Conservation (phyloP, 2,329 filamentous ascomycete species). For the Sclerotinia sclerotiorum region DNA sequence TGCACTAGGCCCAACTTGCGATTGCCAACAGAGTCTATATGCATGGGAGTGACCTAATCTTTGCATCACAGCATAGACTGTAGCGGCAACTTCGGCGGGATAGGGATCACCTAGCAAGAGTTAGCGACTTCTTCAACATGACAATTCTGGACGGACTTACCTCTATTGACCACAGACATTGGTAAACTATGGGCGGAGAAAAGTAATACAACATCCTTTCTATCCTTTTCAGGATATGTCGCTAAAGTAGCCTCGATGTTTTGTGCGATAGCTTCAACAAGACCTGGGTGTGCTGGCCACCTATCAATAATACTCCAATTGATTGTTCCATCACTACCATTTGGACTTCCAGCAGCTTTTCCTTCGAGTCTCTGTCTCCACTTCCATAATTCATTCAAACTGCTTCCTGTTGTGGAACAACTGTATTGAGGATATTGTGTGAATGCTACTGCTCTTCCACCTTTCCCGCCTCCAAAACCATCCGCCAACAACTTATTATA, state of each 20-base stretch:
- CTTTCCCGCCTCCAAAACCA: slow-evolving; percentile 84
- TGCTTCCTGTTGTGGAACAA: slow-evolving; percentile 95
- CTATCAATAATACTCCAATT: slow-evolving; percentile 97
- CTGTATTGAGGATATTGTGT: slow-evolving; percentile 99
- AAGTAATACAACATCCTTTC: slow-evolving; percentile 78
- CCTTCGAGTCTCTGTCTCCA: slow-evolving; percentile 88
- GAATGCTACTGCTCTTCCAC: slow-evolving; percentile 93
- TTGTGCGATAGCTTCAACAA: slow-evolving; percentile 87
- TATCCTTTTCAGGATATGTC: slow-evolving; percentile 78
- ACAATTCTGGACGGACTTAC: slow-evolving; percentile 46
- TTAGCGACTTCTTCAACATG: slow-evolving; percentile 26
- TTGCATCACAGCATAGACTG: slow-evolving; percentile 95
- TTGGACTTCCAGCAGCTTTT: slow-evolving; percentile 50
- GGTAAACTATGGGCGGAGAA: slow-evolving; percentile 96
- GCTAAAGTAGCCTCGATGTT: slow-evolving; percentile 85
- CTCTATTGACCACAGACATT: slow-evolving; percentile 95
- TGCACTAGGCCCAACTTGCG: slow-evolving; percentile 90
- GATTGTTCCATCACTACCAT: slow-evolving; percentile 66
- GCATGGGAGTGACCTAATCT: slow-evolving; percentile 83
- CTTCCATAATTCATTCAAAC: slow-evolving; percentile 96
- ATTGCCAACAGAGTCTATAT: slow-evolving; percentile 96
- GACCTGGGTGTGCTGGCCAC: slow-evolving; percentile 88
- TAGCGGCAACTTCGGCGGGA: slow-evolving; percentile 91
- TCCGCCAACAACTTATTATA: slow-evolving; percentile 80
- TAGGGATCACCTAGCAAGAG: slow-evolving; percentile 74